These are phyloP conservation scores for Colletotrichum sp. DNA, from an alignment of 2,329 filamentous ascomycete genomes.

Conservation along the genomic window DNA sequence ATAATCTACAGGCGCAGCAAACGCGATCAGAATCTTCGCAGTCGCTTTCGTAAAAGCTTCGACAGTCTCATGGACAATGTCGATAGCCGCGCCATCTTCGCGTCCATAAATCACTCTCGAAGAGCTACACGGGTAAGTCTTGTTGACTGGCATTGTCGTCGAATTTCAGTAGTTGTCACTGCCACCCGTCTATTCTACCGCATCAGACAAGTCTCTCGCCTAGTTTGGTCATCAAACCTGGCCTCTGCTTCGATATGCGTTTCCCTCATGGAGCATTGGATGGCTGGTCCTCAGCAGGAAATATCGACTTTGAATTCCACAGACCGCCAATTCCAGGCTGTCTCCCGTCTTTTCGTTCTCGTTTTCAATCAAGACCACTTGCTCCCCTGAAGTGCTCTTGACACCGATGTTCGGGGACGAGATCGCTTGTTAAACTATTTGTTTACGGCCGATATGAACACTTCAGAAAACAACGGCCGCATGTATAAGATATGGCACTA, in stretches of 20 bases:
- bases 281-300: too few relatives aligned
- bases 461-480: not conserved
- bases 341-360: not conserved
- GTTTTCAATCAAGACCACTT: too few relatives aligned
- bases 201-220: not conserved
- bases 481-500: not conserved
- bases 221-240: too few relatives aligned
- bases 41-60: not conserved
- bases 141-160: not conserved
- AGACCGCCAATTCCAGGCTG: not conserved
- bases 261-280: too few relatives aligned
- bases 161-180: not conserved
- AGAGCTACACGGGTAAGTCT: not conserved
- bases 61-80: not conserved
- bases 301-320: too few relatives aligned
- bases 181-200: accelerated
- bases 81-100: not conserved
- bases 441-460: not conserved
- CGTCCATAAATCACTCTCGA: too few relatives aligned
- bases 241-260: not conserved
- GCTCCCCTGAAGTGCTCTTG: not conserved
- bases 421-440: not conserved
- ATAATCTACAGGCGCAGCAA: not conserved
- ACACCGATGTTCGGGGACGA: not conserved
- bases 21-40: not conserved